Base-by-base conservation (phyloP, 1,139 yeast species). In the Hansenula sp. region DNA sequence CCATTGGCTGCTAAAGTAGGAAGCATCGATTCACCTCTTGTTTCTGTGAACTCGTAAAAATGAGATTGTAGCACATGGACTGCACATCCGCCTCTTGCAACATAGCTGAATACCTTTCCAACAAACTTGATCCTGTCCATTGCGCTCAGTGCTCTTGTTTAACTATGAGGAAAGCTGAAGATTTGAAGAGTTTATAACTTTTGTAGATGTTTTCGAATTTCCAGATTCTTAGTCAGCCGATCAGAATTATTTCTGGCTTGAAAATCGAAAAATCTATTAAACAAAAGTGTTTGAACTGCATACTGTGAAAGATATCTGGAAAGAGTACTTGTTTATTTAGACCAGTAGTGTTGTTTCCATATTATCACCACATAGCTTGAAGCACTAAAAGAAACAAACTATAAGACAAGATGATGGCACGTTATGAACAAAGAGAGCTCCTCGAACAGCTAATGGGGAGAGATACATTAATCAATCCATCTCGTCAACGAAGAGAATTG, bases 21-120 rank as follows among this genome's bases (percentile, higher is more conserved):
- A 35, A 93, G 73, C 99, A 93, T 93, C 30, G 96, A 87, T 59
- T 90, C 97, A 4, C 99, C 99, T 52, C 84, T 71, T 0, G 97
- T 88, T 58, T 83, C 91, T 3, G 91, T 77, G 60, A 85, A 79
- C 58, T 88, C 96, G 57, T 81, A 84, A 17, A 84, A 67, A 54
- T 81, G 76, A 40, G 80, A 79, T 51, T 81, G 87, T 9, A 83
- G 59, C 16, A 86, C 67, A 57, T 87, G 95, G 16, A 83, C 77
- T 9, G 76, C 69, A 59, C 93, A 84, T 3, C 87, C 88, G 7
- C 82, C 79, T 36, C 90, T 66, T 5, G 83, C 40, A 2, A 60
- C 63, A 36, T 61, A 63, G 30, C 56, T 49, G 25, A 52, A 3
- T 9, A 56, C 60, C 32, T 47, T 50, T 8, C 54, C 52, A 6